Percentiles rank a stretch among this genome's conserved stretches.
phyloP scores from a whole-genome alignment of 1,139 yeast species.

The Taiozyma sp. region DNA sequence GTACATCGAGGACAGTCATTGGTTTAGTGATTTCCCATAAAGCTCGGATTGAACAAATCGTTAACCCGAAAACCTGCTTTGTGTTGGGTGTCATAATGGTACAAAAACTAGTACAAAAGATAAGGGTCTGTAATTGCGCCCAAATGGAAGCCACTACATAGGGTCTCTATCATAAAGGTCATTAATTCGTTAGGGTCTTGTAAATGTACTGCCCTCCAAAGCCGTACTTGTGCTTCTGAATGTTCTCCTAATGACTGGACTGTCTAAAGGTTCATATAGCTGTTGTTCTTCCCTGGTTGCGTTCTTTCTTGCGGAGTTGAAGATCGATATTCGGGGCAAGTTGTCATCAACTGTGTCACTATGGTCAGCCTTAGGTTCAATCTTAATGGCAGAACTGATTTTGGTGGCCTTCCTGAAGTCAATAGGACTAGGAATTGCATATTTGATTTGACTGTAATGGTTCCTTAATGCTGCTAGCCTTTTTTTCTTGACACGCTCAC shows the following conservation, averaged over 20 bases:
- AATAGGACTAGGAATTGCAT: constrained; percentile 28
- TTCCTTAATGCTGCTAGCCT: constrained; percentile 29
- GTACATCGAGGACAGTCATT: no score
- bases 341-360: background rate
- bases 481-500: constrained; percentile 27
- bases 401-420: background rate
- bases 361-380: background rate
- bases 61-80: no score
- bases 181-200: background rate
- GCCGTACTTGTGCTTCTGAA: background rate
- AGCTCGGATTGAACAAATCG: no score
- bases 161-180: background rate
- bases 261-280: background rate
- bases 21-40: no score
- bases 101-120: no score
- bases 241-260: background rate
- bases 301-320: background rate
- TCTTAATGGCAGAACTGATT: background rate
- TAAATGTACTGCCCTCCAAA: background rate
- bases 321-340: background rate
- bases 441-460: constrained; percentile 28
- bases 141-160: background rate
- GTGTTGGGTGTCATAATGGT: no score
- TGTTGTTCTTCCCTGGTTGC: background rate
- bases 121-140: background rate